Evolutionary conservation across 2,329 filamentous ascomycete genomes (phyloP), one percentile per base, ranked within the genome.

Genomic region (Paracoccidioides brasiliensis): DNA sequence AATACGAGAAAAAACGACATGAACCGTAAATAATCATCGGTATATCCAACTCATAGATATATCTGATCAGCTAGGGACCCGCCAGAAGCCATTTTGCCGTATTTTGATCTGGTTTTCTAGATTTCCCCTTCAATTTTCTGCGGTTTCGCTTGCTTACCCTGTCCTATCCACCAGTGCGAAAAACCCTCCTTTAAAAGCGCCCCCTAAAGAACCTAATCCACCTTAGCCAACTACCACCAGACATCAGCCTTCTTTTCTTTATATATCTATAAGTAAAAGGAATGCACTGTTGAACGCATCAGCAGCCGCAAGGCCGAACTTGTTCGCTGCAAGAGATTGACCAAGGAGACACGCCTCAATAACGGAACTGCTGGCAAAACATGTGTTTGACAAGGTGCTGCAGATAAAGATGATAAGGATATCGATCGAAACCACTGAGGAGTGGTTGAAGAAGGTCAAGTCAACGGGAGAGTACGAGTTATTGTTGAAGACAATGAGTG

Each of bases 341-440:
- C 53, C 56, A 7, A 43, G 15, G 6, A 52, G 37, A 37, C 56
- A 57, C 28, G 48, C 49, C 5, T 49, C 41, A 49, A 57, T 15
- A 1, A 55, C 56, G 37, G 41, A 43, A n/a, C 15, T 37, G 30
- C 50, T 50, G 1, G 69, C 70, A 30, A 69, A 65, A 59, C 70
- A 72, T 10, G 64, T 57, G 48, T 64, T 69, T 37, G 63, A 56
- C 22, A 77, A 64, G 55, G 74, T 73, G 43, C 68, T 63, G 65
- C 74, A 77, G 64, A 77, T 76, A 62, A 79, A 79, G 48, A 68
- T 60, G 12, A 76, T 68, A 60, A 79, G 74, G 61, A 78, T 67
- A 44, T 64, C 69, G 62, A 78, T 76, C 62, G 72, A 73, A 43
- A 72, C 64, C 6, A 77, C 78, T 3, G 76, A 78, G 54, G 77